A percentile compares a stretch with the other conserved stretches of the same genome.
phyloP scores from a whole-genome alignment of 345 rosid species.

The Eucalyptus virginea region DNA sequence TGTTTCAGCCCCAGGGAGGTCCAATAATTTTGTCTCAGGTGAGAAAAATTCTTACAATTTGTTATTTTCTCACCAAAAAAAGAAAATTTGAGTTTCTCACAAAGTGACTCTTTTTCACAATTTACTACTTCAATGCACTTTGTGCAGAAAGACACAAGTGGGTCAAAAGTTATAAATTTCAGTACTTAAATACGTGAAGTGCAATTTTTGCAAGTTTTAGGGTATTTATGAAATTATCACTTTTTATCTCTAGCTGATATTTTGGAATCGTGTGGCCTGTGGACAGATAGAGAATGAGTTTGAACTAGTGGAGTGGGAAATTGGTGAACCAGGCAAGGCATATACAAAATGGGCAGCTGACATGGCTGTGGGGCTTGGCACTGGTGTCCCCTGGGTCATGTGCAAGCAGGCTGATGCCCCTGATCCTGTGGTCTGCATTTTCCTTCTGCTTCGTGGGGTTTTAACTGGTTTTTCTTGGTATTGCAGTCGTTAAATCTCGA shows the following conservation, averaged over 20 bases:
- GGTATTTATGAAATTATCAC: neutral
- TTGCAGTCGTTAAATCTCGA: neutral
- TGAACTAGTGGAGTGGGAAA: conserved; percentile 36
- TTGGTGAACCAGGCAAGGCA: conserved; percentile 36
- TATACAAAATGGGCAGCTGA: conserved; percentile 53
- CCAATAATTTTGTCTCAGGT: conserved; percentile 37
- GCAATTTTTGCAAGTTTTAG: neutral
- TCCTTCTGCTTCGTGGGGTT: neutral
- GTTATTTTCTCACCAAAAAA: neutral
- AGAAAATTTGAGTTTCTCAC: neutral
- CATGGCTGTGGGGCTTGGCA: conserved; percentile 46
- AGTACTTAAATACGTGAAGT: neutral
- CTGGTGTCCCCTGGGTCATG: conserved; percentile 65
- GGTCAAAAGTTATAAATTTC: neutral
- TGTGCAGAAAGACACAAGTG: neutral
- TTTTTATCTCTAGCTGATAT: neutral
- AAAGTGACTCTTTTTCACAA: neutral
- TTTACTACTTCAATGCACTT: neutral
- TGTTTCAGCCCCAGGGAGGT: conserved; percentile 35
- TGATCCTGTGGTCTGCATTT: conserved; percentile 29
- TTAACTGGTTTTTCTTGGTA: neutral
- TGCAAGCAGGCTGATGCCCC: conserved; percentile 35
- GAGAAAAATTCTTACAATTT: neutral
- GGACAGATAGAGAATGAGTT: conserved; percentile 63
- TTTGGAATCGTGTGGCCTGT: neutral